Evolutionary conservation across 2,329 filamentous ascomycete genomes (phyloP), one percentile per base, ranked within the genome.

Genomic region (Colletotrichum orchidophilum): DNA sequence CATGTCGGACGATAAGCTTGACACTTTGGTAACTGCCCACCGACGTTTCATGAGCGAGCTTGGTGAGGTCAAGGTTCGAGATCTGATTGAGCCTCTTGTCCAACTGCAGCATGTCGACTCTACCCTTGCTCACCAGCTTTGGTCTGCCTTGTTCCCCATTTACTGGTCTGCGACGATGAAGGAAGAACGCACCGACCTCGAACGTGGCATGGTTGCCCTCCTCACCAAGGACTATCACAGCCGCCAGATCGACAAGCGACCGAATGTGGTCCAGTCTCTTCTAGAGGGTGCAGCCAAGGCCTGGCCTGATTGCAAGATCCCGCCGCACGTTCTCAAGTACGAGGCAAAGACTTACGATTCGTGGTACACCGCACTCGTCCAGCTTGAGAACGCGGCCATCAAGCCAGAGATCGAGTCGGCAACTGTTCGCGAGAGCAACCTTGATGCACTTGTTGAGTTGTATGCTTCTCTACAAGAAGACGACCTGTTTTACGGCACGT

Each of bases 401-500:
- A 91, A 91, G 62, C 95, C 96, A 0, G 89, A 95, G 64, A 90
- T 95, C 50, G 95, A 98, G 76, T 97, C 95, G 1, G 85, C 93
- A 1, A 91, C 90, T 54, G 93, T 97, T 24, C 89, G 95, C 35
- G 97, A 99, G 80, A 98, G 96, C 82, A 98, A 97, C 75, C 88
- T 98, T 5, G 96, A 99, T 81, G 96, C 96, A 0, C 85, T 99
- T n/a, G 91, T 97, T 9, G 96, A 98, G 78, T 87, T 98, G 3
- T 99, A 99, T 78, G 91, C 95, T 6, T 91, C 92, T 1, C 85
- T 99, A 15, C 94, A 97, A 77, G 97, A 99, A 80, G 95, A 98
- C 61, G 96, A 99, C 79, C 86, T 99, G 58, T 99, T 98, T 81
- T 98, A 99, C 74, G 96, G 96, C 9, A 97, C 95, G 0, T 99